phyloP scores from a whole-genome alignment of 257 asterid species.

The Solanum tarapatanum region DNA sequence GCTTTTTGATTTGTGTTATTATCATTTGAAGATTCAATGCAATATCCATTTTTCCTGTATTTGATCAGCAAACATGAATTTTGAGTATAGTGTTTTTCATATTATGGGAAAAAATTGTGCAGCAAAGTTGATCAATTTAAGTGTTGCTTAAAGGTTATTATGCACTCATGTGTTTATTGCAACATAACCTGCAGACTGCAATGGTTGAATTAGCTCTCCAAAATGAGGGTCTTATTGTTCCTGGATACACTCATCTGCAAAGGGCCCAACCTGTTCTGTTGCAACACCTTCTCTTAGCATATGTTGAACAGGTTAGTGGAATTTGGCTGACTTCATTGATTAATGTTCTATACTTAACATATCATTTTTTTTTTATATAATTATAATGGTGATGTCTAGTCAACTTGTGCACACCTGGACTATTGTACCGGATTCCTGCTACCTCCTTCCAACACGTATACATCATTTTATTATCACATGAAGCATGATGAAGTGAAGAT shows the following conservation, averaged over 20 bases:
- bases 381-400: background rate
- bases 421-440: background rate
- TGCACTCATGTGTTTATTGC: background rate
- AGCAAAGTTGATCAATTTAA: background rate
- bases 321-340: background rate
- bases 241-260: conserved; percentile 96
- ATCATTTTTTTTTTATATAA: background rate
- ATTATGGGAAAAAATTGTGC: background rate
- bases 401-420: background rate
- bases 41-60: background rate
- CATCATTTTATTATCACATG: background rate
- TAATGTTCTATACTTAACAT: background rate
- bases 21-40: background rate
- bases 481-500: background rate
- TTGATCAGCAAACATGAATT: background rate
- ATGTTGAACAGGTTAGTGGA: conserved; percentile 68
- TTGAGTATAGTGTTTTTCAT: background rate
- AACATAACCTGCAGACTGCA: conserved; percentile 34
- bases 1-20: background rate
- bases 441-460: background rate
- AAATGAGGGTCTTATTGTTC: conserved; percentile 78
- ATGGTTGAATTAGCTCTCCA: conserved; percentile 62
- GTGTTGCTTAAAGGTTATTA: background rate
- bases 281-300: conserved; percentile 92
- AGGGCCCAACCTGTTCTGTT: conserved; percentile 96